These are phyloP conservation scores for Rubia balearica DNA, from an alignment of 305 asterid genomes.

Conservation along the genomic window DNA sequence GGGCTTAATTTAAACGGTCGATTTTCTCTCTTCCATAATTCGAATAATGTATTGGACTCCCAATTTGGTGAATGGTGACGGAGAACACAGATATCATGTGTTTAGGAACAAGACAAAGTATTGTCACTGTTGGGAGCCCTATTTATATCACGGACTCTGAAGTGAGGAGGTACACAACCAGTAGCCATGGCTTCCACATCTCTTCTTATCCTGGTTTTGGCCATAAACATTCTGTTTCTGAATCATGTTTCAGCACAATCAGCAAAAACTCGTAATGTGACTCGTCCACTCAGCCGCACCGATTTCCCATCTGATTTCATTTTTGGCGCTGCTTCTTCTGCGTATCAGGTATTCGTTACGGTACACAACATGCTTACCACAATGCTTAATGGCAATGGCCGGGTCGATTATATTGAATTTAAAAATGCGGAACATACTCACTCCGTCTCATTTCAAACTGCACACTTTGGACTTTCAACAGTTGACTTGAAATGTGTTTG, in stretches of 20 bases:
- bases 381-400: too few relatives aligned
- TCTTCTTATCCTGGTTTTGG: neutral
- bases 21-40: too few relatives aligned
- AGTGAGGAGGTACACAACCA: neutral
- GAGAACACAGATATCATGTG: neutral
- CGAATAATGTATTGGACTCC: neutral
- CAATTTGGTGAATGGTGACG: neutral
- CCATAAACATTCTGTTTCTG: neutral
- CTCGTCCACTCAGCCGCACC: slow-evolving; percentile 8
- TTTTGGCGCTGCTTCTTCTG: slow-evolving; percentile 22
- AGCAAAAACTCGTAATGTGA: neutral
- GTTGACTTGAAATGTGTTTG: too few relatives aligned
- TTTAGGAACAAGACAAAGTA: neutral
- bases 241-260: neutral
- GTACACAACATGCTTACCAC: too few relatives aligned
- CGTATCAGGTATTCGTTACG: slow-evolving; percentile 12
- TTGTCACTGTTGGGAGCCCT: neutral
- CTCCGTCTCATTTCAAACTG: too few relatives aligned
- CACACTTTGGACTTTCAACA: too few relatives aligned
- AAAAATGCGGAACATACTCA: neutral
- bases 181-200: slow-evolving; percentile 1
- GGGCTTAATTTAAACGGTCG: neutral
- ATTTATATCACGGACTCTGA: neutral
- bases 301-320: slow-evolving; percentile 13
- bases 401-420: too few relatives aligned